Evolutionary conservation across 768 basidiomycete species (phyloP).

Genomic region (Boletus edulis): DNA sequence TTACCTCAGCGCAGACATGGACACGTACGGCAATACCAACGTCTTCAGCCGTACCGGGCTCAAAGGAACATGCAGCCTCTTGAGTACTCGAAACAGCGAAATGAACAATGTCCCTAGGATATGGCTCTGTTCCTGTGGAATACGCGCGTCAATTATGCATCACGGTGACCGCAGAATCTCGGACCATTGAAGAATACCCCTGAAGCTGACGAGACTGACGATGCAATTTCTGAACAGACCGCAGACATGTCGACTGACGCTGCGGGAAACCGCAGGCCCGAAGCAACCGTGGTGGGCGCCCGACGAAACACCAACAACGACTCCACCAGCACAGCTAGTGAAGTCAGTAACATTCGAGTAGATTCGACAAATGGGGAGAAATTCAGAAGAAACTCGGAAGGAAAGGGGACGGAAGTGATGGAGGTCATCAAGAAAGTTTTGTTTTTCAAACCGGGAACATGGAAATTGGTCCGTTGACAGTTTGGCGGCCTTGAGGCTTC

Average conservation of each 20-base stretch:
- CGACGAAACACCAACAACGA: slow-evolving; percentile 5
- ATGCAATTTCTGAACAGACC: slow-evolving; percentile 22
- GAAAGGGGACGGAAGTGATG: slow-evolving; percentile 1
- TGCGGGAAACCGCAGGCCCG: neutral
- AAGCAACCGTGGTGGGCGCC: neutral
- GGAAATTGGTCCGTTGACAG: neutral
- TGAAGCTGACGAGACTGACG: slow-evolving; percentile 17
- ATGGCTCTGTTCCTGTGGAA: slow-evolving; percentile 26
- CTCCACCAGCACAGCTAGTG: slow-evolving; percentile 5
- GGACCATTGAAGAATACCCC: slow-evolving; percentile 25
- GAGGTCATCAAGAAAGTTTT: slow-evolving; percentile 1
- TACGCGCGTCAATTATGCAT: slow-evolving; percentile 7
- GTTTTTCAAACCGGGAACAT: slow-evolving; percentile 8
- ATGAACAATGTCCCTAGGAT: slow-evolving; percentile 43
- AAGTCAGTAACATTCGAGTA: slow-evolving; percentile 4
- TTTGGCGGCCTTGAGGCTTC: slow-evolving; percentile 11
- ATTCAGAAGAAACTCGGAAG: slow-evolving; percentile 4
- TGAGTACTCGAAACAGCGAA: slow-evolving; percentile 51
- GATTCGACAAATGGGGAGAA: neutral
- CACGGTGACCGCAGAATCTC: neutral
- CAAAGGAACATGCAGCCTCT: slow-evolving; percentile 49
- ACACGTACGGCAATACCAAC: slow-evolving; percentile 45
- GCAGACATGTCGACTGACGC: slow-evolving; percentile 4
- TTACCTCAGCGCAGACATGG: neutral
- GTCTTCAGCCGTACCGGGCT: slow-evolving; percentile 57